These are phyloP conservation scores for Dioscorea zingiberensis DNA, from an alignment of 106 monocot genomes.

Conservation along the genomic window DNA sequence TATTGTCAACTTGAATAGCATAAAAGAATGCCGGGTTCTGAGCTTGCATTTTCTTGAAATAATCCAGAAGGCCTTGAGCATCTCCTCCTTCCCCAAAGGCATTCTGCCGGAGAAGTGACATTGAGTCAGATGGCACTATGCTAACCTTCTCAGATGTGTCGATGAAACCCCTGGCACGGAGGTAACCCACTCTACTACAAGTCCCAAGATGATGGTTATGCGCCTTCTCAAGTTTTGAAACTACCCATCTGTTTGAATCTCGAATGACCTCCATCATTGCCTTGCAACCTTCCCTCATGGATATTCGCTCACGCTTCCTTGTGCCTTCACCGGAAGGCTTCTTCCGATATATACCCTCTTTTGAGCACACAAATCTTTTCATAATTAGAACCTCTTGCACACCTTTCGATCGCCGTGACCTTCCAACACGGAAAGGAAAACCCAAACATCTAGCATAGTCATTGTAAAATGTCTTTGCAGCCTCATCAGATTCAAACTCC, in stretches of 20 bases:
- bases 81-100: slow-evolving; percentile 82
- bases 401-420: slow-evolving; percentile 89
- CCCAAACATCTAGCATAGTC: slow-evolving; percentile 86
- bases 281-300: slow-evolving; percentile 95
- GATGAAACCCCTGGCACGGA: slow-evolving; percentile 74
- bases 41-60: slow-evolving; percentile 75
- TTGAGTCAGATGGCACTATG: slow-evolving; percentile 50
- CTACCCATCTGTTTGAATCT: slow-evolving; percentile 66
- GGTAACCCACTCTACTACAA: slow-evolving; percentile 80
- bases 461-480: slow-evolving; percentile 92
- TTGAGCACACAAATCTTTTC: slow-evolving; percentile 97
- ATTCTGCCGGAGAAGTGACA: slow-evolving; percentile 61
- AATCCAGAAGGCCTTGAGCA: slow-evolving; percentile 78
- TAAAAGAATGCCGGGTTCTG: slow-evolving; percentile 75
- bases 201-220: slow-evolving; percentile 92
- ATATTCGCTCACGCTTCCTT: slow-evolving; percentile 79
- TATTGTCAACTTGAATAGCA: slow-evolving; percentile 86
- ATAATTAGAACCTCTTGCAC: slow-evolving; percentile 84
- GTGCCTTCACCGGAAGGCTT: slow-evolving; percentile 55
- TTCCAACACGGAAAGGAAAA: slow-evolving; percentile 88
- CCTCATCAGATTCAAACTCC: slow-evolving; percentile 88
- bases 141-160: slow-evolving; percentile 49
- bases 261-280: slow-evolving; percentile 98
- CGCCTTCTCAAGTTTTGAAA: slow-evolving; percentile 85
- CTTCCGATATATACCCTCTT: slow-evolving; percentile 86